Conservation (phyloP, 352 stramenopile genomes). For the Phytophthora melonis region DNA sequence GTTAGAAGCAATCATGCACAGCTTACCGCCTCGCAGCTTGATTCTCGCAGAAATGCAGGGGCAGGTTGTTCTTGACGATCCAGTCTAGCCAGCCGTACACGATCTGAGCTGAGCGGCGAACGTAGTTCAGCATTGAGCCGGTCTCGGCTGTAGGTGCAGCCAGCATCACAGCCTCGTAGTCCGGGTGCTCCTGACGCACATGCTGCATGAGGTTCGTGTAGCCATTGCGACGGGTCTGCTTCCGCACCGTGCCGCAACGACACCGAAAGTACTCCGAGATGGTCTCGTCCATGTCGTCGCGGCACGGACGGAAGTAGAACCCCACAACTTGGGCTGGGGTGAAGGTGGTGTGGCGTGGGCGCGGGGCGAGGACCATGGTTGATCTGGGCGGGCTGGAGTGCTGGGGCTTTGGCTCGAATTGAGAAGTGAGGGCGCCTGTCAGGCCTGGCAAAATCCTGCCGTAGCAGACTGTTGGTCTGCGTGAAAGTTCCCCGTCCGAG, state of each 20-base stretch:
- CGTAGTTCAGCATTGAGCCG: conserved; percentile 5
- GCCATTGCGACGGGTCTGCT: conserved; percentile 14
- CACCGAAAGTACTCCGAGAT: conserved; percentile 13
- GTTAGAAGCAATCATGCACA: neutral
- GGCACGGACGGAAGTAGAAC: conserved; percentile 26
- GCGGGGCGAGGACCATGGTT: conserved; percentile 5
- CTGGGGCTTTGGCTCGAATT: neutral
- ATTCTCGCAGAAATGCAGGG: conserved; percentile 7
- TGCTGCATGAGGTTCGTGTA: conserved; percentile 15
- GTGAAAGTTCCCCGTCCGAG: neutral
- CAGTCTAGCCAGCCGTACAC: neutral
- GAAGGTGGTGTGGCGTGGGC: neutral
- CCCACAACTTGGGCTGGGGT: conserved; percentile 5
- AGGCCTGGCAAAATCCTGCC: neutral
- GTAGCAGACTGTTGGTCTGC: neutral
- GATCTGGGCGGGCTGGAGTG: no score
- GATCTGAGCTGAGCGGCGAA: neutral
- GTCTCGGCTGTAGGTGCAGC: no score
- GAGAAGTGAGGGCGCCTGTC: neutral
- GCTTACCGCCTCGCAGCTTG: conserved; percentile 3
- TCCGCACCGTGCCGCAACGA: conserved; percentile 20
- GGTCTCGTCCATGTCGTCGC: conserved; percentile 15
- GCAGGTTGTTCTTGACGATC: conserved; percentile 13
- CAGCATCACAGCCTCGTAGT: conserved; percentile 13
- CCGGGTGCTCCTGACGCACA: neutral